These are phyloP conservation scores for Microdochium trichocladiopsis DNA, from an alignment of 2,329 filamentous ascomycete species.

Conservation along the genomic window DNA sequence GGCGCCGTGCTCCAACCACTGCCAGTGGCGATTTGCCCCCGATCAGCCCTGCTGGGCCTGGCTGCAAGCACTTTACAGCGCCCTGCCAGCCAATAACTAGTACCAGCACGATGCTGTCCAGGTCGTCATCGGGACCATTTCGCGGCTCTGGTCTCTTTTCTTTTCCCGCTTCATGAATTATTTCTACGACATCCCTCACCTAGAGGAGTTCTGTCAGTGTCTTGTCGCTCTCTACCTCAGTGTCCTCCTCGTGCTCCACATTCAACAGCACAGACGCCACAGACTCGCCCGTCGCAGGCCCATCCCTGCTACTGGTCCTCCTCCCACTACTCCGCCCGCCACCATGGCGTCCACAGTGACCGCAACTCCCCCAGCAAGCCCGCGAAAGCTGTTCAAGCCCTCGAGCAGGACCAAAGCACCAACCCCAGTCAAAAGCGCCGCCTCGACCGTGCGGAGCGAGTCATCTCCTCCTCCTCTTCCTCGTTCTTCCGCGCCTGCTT, in stretches of 20 bases:
- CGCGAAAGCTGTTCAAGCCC: conserved; percentile 23
- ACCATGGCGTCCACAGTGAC: conserved; percentile 19
- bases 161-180: conserved; percentile 8
- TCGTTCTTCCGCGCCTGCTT: too few species aligned
- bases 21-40: too few species aligned
- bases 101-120: too few species aligned
- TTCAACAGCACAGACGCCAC: not conserved
- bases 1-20: too few species aligned
- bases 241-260: not conserved
- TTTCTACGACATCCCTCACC: conserved; percentile 3
- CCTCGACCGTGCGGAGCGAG: too few species aligned
- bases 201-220: conserved; percentile 12
- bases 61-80: too few species aligned
- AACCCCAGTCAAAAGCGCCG: conserved; percentile 10
- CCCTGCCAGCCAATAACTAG: too few species aligned
- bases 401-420: conserved; percentile 21
- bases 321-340: conserved; percentile 8
- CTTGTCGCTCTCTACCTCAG: conserved; percentile 10
- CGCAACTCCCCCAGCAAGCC: conserved; percentile 11
- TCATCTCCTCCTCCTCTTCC: too few species aligned
- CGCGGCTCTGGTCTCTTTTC: too few species aligned
- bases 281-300: not conserved
- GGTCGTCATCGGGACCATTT: too few species aligned
- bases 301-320: conserved; percentile 5
- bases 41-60: too few species aligned